These are phyloP conservation scores for Quercus parvula DNA, from an alignment of 306 rosid species.

Conservation along the genomic window DNA sequence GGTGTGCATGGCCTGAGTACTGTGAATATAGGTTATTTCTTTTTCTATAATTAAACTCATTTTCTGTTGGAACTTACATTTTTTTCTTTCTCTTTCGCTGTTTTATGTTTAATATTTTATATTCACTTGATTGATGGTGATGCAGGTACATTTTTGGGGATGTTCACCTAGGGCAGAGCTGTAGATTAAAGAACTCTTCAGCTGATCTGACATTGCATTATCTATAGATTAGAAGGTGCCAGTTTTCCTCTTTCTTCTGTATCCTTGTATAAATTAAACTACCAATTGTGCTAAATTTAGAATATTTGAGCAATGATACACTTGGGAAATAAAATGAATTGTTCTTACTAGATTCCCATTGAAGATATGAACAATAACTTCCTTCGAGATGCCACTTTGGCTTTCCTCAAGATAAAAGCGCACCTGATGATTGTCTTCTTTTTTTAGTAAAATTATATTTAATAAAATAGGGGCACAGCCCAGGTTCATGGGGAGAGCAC, in stretches of 20 bases:
- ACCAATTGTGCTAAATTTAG: constrained; percentile 12
- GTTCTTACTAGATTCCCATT: neutral
- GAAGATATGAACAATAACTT: neutral
- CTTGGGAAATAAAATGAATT: constrained; percentile 1
- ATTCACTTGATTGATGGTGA: constrained; percentile 2
- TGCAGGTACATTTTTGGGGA: constrained; percentile 91
- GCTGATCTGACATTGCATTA: constrained; percentile 55
- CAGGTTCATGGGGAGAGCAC: too few species aligned
- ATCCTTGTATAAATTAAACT: neutral
- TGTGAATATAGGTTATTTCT: constrained; percentile 87
- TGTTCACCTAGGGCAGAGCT: constrained; percentile 98
- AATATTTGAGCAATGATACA: neutral
- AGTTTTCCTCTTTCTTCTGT: neutral
- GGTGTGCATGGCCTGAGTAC: constrained; percentile 93
- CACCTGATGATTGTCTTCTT: neutral
- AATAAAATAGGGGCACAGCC: too few species aligned
- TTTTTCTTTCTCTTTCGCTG: neutral
- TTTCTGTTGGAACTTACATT: constrained; percentile 1
- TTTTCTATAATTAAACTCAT: constrained; percentile 5
- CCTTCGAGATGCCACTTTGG: neutral
- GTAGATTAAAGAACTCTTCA: constrained; percentile 74
- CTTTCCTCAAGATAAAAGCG: neutral
- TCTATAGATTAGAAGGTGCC: constrained; percentile 66
- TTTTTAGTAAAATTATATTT: too few species aligned
- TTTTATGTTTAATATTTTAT: neutral